phyloP scores from a whole-genome alignment of 441 rosid species.

The Isatis lusitanica region DNA sequence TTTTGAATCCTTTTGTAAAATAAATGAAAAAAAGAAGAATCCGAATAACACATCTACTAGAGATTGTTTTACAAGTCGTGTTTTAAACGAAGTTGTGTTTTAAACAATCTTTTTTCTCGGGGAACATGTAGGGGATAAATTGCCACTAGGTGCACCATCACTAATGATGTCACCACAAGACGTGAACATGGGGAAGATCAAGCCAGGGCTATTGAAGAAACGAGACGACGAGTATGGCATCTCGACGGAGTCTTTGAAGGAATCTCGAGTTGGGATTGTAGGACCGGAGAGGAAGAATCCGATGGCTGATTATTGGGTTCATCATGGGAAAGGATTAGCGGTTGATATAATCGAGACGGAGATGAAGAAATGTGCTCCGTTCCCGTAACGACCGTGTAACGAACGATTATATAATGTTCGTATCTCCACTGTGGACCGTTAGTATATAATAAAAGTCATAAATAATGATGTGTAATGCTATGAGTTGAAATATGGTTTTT shows the following conservation, averaged over 20 bases:
- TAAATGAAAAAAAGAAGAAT: too few relatives aligned
- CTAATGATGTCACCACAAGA: conserved; percentile 78
- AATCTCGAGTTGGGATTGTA: conserved; percentile 45
- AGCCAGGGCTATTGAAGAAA: conserved; percentile 41
- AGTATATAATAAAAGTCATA: neutral
- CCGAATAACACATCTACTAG: too few relatives aligned
- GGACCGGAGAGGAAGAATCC: conserved; percentile 59
- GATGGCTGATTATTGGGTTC: conserved; percentile 74
- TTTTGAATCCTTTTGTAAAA: too few relatives aligned
- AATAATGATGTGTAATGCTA: neutral
- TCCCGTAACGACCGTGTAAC: conserved; percentile 21
- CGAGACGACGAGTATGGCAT: conserved; percentile 60
- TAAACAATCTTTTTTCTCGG: neutral
- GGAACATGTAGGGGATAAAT: conserved; percentile 46
- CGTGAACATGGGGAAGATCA: conserved; percentile 53
- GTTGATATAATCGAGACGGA: conserved; percentile 45
- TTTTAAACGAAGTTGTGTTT: too few relatives aligned
- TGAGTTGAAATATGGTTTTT: neutral
- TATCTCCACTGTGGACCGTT: neutral
- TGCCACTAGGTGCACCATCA: conserved; percentile 60
- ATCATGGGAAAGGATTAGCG: conserved; percentile 62
- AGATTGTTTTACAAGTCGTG: too few relatives aligned
- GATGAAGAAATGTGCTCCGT: conserved; percentile 43
- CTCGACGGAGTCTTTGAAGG: conserved; percentile 36
- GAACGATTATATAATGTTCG: neutral